These are phyloP conservation scores for Plasmopara viticola DNA, from an alignment of 352 stramenopile species.

Conservation along the genomic window DNA sequence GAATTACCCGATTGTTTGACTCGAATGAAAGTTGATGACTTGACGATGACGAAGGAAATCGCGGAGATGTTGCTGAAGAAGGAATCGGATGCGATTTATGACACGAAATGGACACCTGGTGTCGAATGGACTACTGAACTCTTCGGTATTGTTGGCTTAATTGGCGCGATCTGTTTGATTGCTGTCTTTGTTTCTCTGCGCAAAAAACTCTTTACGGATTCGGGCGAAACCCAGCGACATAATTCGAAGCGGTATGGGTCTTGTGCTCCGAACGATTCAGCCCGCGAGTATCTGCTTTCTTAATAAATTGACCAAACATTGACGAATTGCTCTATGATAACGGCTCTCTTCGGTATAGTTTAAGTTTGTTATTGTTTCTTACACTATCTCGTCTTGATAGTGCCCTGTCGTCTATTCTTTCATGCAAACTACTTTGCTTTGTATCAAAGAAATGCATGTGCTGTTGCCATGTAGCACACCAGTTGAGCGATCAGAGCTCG, in stretches of 20 bases:
- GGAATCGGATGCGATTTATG: neutral
- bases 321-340: no score
- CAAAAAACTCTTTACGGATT: slow-evolving; percentile 28
- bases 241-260: slow-evolving; percentile 26
- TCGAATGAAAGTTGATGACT: slow-evolving; percentile 9
- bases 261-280: slow-evolving; percentile 35
- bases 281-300: slow-evolving; percentile 49
- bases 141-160: slow-evolving; percentile 24
- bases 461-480: slow-evolving; percentile 34
- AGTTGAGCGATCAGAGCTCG: no score
- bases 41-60: slow-evolving; percentile 6
- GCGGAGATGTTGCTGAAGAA: slow-evolving; percentile 8
- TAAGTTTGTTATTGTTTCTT: neutral
- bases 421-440: neutral
- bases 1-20: slow-evolving; percentile 42
- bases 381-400: no score
- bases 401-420: slow-evolving; percentile 5
- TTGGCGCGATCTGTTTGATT: slow-evolving; percentile 30
- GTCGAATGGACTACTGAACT: slow-evolving; percentile 24
- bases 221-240: slow-evolving; percentile 3
- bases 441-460: slow-evolving; percentile 8
- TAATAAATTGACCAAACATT: slow-evolving; percentile 8
- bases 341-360: neutral
- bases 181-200: slow-evolving; percentile 36
- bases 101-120: slow-evolving; percentile 12